Base-by-base conservation (phyloP, 768 basidiomycete species). In the Suillus discolor region DNA sequence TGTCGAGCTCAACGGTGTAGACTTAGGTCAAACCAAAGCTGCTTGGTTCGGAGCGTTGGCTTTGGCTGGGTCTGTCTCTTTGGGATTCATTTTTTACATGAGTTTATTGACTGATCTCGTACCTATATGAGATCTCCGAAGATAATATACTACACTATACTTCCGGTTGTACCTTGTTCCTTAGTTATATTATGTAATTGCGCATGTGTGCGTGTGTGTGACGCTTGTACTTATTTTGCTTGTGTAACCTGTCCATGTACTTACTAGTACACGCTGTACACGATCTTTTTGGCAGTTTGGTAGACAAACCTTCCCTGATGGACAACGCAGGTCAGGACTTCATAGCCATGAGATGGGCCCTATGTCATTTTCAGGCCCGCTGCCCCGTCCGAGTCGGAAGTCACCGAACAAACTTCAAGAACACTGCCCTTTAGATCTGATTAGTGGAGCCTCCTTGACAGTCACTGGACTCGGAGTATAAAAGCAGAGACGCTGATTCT, bases 31-130 rank as follows among this genome's bases (percentile, higher is more conserved):
- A 49, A 77, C 77, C 70, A 72, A 64, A 49, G 47, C 18, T 0
- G 78, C 77, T 23, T 82, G 82, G 82, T 74, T 78, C 47, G 80
- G 82, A 0, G 82, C 75, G 1, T 72, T 80, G 0, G 68, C 64
- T 13, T 70, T 83, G 4, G 73, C 11, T n/a, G 31, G 54, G 9
- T 4, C 54, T 13, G 7, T 12, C 6, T 34, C 20, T n/a, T 36
- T 55, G 20, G 54, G 54, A 13, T 55, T 55, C 20, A 55, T 55
- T 38, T 55, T 34, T 55, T 55, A 34, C 12, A 55, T 55, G 54
- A 55, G 12, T 55, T n/a, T 55, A 34, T 55, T 55, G 7, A 55
- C 54, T 15, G 54, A 55, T 55, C 54, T 55, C 13, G 54, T 55
- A 55, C 54, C 54, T 55, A n/a, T 55, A 36, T 55, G 34, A 55